phyloP scores from a whole-genome alignment of 768 basidiomycete species.

The Ramaria rubella region DNA sequence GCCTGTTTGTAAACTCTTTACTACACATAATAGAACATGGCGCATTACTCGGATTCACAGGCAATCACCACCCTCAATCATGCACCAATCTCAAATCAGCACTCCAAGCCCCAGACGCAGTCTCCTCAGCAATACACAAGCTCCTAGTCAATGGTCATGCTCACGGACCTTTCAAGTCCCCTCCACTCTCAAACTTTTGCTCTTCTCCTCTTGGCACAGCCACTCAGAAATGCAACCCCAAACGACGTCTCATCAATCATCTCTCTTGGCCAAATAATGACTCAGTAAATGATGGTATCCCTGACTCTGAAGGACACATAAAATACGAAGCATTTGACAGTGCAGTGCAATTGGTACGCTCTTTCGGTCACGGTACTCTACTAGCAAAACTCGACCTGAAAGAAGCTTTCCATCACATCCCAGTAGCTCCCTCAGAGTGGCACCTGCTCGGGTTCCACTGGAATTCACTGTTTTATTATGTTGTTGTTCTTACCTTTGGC shows the following conservation, averaged over 20 bases:
- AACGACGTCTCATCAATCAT: no score
- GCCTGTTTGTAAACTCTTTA: conserved; percentile 9
- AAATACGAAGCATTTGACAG: no score
- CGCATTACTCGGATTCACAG: conserved; percentile 4
- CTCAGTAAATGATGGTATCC: conserved; percentile 18
- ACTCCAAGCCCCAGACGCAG: conserved; percentile 9
- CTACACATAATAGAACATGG: conserved; percentile 12
- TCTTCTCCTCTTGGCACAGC: no score
- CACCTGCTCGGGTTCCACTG: no score
- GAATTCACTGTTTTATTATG: background rate
- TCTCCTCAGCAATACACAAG: conserved; percentile 12
- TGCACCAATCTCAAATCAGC: conserved; percentile 18
- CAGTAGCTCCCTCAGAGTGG: no score
- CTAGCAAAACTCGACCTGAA: no score
- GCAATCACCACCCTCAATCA: conserved; percentile 3
- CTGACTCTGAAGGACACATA: no score
- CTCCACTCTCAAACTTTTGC: no score
- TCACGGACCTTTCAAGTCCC: no score
- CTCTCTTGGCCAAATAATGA: conserved; percentile 16
- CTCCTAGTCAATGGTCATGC: conserved; percentile 14
- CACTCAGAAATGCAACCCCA: conserved; percentile 15
- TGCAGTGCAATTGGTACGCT: background rate
- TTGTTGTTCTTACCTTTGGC: no score
- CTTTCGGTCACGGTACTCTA: no score
- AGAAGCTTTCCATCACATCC: no score